Base-by-base conservation (phyloP, 805 yeast species). In the Candida parachauliodes region DNA sequence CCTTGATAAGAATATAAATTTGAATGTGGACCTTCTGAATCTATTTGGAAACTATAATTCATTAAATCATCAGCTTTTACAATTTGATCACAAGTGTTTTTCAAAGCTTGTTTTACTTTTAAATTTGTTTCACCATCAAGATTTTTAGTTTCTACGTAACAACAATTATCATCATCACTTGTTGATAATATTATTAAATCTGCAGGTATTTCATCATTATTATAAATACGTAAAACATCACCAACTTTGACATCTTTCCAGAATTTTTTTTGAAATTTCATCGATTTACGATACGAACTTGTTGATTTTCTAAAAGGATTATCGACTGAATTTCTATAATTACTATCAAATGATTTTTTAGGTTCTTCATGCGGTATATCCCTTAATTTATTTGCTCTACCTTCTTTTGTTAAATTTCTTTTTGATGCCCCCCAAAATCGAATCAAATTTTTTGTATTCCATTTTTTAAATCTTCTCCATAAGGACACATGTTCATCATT, bases 171-270 rank as follows among this genome's bases (percentile, higher is more conserved):
- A 5, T 72, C 70, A 49, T 80, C 87, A 25, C 86, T 78, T 0
- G 89, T 77, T 8, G 88, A 71, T 17, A 84, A 59, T 15, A 84
- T 70, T 14, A 81, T 64, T 32, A 84, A 60, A 59, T 84, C 94
- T 24, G 88, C 91, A 1, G 94, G 94, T 12, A 84, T 72, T 51
- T 81, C 85, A 44, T 83, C 87, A 56, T 85, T 81, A 45, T 78
- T 78, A 43, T 77, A 70, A 15, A 84, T 70, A 45, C 86, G 69
- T 26, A 85, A 65, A 39, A 82, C 62, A 55, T 85, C 91, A 33
- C 94, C 94, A 18, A 83, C 91, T 42, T 70, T 71, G 29, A 83
- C 79, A 47, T 76, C 77, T 57, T 84, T 84, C 94, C 94, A 84
- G 45, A 60, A 51, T 35, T 54, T 53, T 44, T 44, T 55, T 38